These are phyloP conservation scores for Raphanus sativus DNA, from an alignment of 345 rosid genomes.

Conservation along the genomic window DNA sequence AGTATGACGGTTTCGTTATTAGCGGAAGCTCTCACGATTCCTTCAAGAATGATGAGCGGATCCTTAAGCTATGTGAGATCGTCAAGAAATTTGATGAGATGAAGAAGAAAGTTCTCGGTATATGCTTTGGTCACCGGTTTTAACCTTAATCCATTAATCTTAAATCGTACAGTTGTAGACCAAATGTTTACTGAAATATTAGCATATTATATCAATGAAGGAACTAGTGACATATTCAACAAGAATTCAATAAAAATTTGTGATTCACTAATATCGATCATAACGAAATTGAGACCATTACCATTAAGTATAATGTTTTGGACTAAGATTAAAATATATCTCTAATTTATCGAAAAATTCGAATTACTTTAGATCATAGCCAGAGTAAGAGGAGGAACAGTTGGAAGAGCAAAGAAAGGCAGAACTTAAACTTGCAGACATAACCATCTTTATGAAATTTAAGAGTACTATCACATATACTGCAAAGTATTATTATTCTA, in stretches of 20 bases:
- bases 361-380: slow-evolving; percentile 60
- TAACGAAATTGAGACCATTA: too few relatives aligned
- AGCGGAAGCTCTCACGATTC: slow-evolving; percentile 90
- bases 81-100: slow-evolving; percentile 60
- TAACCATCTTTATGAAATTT: slow-evolving; percentile 34
- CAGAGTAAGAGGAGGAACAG: slow-evolving; percentile 78
- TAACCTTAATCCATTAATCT: neutral
- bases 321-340: neutral
- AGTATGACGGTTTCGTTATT: too few relatives aligned
- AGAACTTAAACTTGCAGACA: slow-evolving; percentile 68
- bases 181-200: too few relatives aligned
- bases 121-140: slow-evolving; percentile 98
- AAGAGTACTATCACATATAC: neutral
- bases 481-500: neutral
- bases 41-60: slow-evolving; percentile 69
- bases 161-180: too few relatives aligned
- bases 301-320: neutral
- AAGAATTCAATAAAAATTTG: too few relatives aligned
- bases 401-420: slow-evolving; percentile 61
- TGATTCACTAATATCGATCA: too few relatives aligned
- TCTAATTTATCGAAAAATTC: neutral
- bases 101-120: slow-evolving; percentile 78
- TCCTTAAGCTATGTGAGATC: slow-evolving; percentile 65
- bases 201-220: too few relatives aligned
- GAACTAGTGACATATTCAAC: too few relatives aligned